These are phyloP conservation scores for Puya raimondii DNA, from an alignment of 176 grass and related monocot genomes.

Conservation along the genomic window DNA sequence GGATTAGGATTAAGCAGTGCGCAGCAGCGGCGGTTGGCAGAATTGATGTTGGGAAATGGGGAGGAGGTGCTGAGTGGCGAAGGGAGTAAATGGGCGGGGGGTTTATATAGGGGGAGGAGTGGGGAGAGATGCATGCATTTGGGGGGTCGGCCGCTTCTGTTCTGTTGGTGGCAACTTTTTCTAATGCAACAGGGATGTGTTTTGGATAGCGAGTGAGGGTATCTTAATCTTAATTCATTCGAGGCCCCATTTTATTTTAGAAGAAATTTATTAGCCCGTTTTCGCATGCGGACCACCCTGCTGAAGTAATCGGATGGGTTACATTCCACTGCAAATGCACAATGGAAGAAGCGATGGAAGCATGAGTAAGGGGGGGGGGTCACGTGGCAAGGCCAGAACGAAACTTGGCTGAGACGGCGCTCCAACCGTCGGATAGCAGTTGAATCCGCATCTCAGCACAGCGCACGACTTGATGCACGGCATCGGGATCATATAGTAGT, in stretches of 20 bases:
- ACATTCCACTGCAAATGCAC: not conserved
- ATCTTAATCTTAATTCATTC: not conserved
- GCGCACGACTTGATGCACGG: too few species aligned
- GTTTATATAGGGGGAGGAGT: conserved; percentile 6
- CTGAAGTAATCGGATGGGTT: not conserved
- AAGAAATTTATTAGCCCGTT: not conserved
- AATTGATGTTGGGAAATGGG: not conserved
- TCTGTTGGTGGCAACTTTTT: not conserved
- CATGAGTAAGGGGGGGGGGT: too few species aligned
- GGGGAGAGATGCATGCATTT: conserved; percentile 14
- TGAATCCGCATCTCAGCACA: too few species aligned
- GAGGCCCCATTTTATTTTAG: not conserved
- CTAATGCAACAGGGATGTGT: not conserved
- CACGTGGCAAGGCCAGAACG: too few species aligned
- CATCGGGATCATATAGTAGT: too few species aligned
- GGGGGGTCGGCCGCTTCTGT: not conserved
- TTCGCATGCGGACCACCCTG: not conserved
- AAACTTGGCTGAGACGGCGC: too few species aligned
- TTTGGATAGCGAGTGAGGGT: not conserved
- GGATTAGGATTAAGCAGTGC: not conserved
- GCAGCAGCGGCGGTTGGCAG: not conserved
- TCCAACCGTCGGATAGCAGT: too few species aligned
- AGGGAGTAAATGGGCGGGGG: not conserved
- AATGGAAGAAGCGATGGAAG: too few species aligned
- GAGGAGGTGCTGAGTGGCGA: not conserved